Percentiles rank a stretch among this genome's conserved stretches.
phyloP scores from a whole-genome alignment of 1,284 basidiomycete genomes.

The Microbotryum intermedium region DNA sequence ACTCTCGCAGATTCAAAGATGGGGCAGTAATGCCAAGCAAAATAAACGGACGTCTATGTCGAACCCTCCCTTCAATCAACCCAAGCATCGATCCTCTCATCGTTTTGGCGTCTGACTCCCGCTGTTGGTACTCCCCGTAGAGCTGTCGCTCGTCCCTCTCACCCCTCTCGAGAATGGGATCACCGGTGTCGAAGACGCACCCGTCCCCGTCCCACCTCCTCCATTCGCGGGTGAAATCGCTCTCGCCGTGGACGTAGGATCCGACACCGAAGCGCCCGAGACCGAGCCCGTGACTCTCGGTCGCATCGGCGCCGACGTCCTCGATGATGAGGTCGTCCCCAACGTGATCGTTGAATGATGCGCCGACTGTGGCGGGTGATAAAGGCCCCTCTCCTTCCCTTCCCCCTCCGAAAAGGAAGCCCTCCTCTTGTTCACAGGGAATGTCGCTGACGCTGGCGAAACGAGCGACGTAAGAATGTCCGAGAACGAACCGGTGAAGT shows the following conservation, averaged over 20 bases:
- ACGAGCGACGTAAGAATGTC: constrained; percentile 14
- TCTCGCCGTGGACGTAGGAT: background rate
- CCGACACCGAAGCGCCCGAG: background rate
- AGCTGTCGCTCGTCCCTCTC: too few species aligned
- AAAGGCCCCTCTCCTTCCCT: background rate
- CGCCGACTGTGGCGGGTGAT: background rate
- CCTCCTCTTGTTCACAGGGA: background rate
- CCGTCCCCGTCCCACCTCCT: background rate
- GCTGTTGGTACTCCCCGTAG: too few species aligned
- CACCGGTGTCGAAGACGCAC: too few species aligned
- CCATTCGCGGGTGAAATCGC: background rate
- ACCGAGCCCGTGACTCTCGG: background rate
- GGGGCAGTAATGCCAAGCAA: too few species aligned
- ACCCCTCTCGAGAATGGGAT: too few species aligned
- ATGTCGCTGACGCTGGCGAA: background rate
- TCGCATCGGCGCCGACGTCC: background rate
- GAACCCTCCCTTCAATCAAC: too few species aligned
- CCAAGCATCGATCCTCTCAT: too few species aligned
- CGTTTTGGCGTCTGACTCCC: too few species aligned
- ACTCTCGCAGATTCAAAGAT: too few species aligned
- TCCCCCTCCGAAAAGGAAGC: background rate
- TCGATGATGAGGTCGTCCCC: background rate
- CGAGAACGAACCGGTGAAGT: background rate
- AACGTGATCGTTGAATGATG: background rate
- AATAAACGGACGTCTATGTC: too few species aligned